Percentiles rank a stretch among this genome's conserved stretches.
These are phyloP conservation scores for Albugo candida DNA, from an alignment of 352 stramenopile genomes.

Conservation along the genomic window DNA sequence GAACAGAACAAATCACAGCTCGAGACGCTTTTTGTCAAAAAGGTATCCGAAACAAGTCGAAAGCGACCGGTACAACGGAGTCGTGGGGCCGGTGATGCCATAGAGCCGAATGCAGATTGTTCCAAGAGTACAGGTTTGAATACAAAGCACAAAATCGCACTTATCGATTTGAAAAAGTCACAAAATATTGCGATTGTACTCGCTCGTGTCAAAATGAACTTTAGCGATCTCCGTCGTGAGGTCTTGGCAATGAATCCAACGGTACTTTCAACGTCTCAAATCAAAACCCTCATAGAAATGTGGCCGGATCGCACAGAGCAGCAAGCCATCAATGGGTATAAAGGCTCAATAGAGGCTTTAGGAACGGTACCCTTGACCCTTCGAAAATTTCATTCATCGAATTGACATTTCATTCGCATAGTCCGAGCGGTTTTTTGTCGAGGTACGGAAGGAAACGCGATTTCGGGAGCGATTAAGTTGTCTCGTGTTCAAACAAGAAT, in stretches of 20 bases:
- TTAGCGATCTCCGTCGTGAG: conserved; percentile 47
- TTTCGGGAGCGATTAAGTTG: conserved; percentile 54
- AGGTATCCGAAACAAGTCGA: conserved; percentile 23
- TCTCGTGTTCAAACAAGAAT: conserved; percentile 74
- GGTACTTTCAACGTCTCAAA: conserved; percentile 49
- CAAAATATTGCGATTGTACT: conserved; percentile 77
- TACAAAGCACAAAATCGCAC: conserved; percentile 36
- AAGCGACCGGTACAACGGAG: conserved; percentile 10
- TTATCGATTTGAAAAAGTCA: conserved; percentile 79
- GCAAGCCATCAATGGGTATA: conserved; percentile 40
- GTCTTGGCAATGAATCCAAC: conserved; percentile 58
- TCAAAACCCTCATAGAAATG: conserved; percentile 72
- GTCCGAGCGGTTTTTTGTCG: conserved; percentile 62
- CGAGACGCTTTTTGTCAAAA: conserved; percentile 67
- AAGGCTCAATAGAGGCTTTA: conserved; percentile 33
- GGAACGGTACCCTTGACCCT: conserved; percentile 15
- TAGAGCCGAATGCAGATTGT: conserved; percentile 7
- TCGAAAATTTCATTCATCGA: neutral
- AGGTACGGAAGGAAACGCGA: conserved; percentile 41
- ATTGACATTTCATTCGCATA: conserved; percentile 5
- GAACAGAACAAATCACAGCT: conserved; percentile 45
- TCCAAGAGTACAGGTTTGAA: conserved; percentile 8
- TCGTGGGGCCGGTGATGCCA: neutral
- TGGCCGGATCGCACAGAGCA: conserved; percentile 63
- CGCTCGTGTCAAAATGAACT: conserved; percentile 49